These are phyloP conservation scores for Diplodia sapinea DNA, from an alignment of 2,329 filamentous ascomycete species.

Conservation along the genomic window DNA sequence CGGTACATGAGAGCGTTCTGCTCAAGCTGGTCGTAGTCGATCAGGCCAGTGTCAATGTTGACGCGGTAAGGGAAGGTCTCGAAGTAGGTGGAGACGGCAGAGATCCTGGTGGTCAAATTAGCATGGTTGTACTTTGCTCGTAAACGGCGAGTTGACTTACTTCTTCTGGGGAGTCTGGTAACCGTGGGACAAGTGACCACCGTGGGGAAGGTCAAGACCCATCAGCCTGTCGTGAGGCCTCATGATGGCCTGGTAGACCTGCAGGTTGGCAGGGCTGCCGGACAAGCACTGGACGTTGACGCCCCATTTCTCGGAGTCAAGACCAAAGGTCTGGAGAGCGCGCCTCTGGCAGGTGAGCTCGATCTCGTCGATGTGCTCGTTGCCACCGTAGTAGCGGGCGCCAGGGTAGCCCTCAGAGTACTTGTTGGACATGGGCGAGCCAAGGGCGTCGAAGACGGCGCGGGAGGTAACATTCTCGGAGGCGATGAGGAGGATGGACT, in stretches of 20 bases:
- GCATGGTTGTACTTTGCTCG: background rate
- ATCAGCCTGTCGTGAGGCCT: slow-evolving; percentile 94
- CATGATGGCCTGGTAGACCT: slow-evolving; percentile 98
- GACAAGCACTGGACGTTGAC: slow-evolving; percentile 90
- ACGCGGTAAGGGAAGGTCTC: slow-evolving; percentile 96
- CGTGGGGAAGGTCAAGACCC: slow-evolving; percentile 93
- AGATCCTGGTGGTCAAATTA: slow-evolving; percentile 65
- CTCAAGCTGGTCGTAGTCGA: slow-evolving; percentile 93
- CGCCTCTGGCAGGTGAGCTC: slow-evolving; percentile 89
- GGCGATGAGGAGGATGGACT: slow-evolving; percentile 77
- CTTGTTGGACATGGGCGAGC: slow-evolving; percentile 73
- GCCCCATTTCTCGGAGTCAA: slow-evolving; percentile 88
- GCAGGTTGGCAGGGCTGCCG: slow-evolving; percentile 93
- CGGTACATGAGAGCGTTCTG: slow-evolving; percentile 86
- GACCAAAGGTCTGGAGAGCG: slow-evolving; percentile 83
- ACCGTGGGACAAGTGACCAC: slow-evolving; percentile 93
- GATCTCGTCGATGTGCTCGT: slow-evolving; percentile 91
- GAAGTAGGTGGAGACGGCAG: slow-evolving; percentile 98
- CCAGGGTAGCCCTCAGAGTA: slow-evolving; percentile 99
- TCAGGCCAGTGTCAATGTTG: slow-evolving; percentile 86
- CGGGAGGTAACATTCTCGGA: slow-evolving; percentile 51
- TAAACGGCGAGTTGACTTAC: slow-evolving; percentile 52
- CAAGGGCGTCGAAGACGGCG: slow-evolving; percentile 57
- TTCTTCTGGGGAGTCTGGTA: slow-evolving; percentile 97
- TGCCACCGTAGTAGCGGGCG: slow-evolving; percentile 94